Conservation (phyloP, 306 rosid genomes). For the Gleditsia sinensis region DNA sequence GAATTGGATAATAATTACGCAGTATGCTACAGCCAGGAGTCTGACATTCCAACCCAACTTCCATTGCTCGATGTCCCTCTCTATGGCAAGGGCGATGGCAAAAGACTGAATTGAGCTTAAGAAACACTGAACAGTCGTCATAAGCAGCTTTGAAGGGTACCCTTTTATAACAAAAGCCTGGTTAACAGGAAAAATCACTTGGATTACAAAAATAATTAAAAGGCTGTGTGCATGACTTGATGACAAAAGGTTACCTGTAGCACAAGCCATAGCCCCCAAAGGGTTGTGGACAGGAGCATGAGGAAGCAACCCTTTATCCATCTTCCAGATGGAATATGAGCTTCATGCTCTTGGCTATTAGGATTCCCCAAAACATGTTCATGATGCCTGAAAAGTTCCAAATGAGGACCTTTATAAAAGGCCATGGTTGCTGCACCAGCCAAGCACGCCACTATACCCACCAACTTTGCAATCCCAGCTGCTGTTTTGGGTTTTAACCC, state of each 20-base stretch:
- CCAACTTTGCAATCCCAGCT: conserved; percentile 65
- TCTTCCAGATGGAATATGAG: conserved; percentile 36
- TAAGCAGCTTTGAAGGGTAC: conserved; percentile 74
- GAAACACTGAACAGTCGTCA: conserved; percentile 70
- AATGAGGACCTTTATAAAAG: conserved; percentile 73
- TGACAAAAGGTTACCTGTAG: conserved; percentile 80
- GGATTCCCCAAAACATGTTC: conserved; percentile 43
- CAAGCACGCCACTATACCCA: conserved; percentile 61
- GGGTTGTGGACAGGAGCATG: conserved; percentile 69
- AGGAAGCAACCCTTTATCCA: conserved; percentile 91
- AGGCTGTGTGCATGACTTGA: no score
- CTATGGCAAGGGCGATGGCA: conserved; percentile 62
- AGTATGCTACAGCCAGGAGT: conserved; percentile 67
- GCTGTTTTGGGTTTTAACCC: conserved; percentile 55
- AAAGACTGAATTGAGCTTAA: conserved; percentile 70
- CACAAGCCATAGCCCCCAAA: conserved; percentile 82
- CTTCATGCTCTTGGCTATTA: conserved; percentile 5
- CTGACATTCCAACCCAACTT: conserved; percentile 72
- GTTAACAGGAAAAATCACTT: no score
- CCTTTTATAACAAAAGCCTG: conserved; percentile 64
- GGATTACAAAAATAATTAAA: neutral
- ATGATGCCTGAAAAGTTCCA: conserved; percentile 39
- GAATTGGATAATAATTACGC: conserved; percentile 57
- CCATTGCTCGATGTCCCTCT: conserved; percentile 74
- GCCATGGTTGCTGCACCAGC: conserved; percentile 71